Percentiles rank a stretch among this genome's conserved stretches.
These are phyloP conservation scores for Primulina huaijiensis DNA, from an alignment of 257 asterid genomes.

Conservation along the genomic window DNA sequence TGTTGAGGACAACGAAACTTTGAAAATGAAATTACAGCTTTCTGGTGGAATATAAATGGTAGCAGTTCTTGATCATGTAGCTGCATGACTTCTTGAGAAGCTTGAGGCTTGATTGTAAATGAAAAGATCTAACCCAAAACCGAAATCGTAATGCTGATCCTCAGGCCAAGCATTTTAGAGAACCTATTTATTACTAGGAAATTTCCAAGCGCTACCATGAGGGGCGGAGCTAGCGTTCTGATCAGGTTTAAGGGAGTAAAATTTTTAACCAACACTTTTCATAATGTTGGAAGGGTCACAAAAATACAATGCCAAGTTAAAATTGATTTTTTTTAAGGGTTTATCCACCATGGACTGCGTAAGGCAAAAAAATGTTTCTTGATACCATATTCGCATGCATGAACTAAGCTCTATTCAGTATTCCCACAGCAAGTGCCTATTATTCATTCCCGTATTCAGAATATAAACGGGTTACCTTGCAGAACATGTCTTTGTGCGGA, in stretches of 20 bases:
- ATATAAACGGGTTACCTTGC: constrained; percentile 45
- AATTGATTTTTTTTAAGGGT: neutral
- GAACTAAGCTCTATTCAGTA: neutral
- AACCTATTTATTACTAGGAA: neutral
- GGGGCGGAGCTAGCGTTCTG: neutral
- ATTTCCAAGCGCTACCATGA: neutral
- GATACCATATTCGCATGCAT: neutral
- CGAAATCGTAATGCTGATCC: neutral
- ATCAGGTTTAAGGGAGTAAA: neutral
- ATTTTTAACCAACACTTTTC: neutral
- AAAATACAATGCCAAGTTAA: neutral
- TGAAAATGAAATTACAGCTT: too few relatives aligned
- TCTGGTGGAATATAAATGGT: neutral
- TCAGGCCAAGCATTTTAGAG: neutral
- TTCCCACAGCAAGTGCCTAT: neutral
- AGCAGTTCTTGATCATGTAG: neutral
- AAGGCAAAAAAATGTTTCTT: neutral
- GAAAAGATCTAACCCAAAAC: neutral
- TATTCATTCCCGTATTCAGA: neutral
- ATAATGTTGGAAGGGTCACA: neutral
- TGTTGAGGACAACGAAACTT: neutral
- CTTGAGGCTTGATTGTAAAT: neutral
- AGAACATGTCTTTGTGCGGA: constrained; percentile 44
- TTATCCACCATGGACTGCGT: neutral
- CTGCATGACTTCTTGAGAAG: neutral